Base-by-base conservation (phyloP, 169 alveolate species). In the Plasmodium vinckei region DNA sequence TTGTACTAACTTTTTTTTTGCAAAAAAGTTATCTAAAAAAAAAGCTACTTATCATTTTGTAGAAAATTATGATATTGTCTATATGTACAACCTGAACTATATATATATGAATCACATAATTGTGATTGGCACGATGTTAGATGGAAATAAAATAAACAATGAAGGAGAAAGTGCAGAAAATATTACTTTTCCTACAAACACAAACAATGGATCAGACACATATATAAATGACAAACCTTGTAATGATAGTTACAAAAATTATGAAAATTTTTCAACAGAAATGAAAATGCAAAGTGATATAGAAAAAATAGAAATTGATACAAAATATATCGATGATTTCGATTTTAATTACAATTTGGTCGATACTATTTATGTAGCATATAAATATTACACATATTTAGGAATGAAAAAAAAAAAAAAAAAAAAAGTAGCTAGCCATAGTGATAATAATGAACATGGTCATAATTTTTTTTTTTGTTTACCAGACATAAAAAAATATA, bases 31-130 rank as follows among this genome's bases (percentile, higher is more conserved):
- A 21, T 39, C 15, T 9, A 47, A n/a, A n/a, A 60, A 17, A 63
- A 70, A 59, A 25, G 70, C 57, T 56, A 69, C 25, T 47, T 59
- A 86, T 47, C 59, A 56, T 44, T 68, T 69, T 57, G 71, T 59
- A n/a, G 17, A 15, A 10, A 72, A 70, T 21, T 86, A 86, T 17
- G 91, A 86, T 17, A 51, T 70, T 21, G 21, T 65, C 15, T 86
- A 86, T 70, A 21, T 70, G 23, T 65, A 86, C 64, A 70, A 72
- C 33, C 12, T 86, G 47, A 86, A 86, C 71, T 86, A 86, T 47
- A 86, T 86, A 21, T 86, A 86, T 51, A 86, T 86, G 49, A 86
- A 68, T 21, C 91, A 86, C 49, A 86, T 86, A 25, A 33, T 61
- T 17, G 71, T 73, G n/a, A 25, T 68, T 69, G 57, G 68, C 0